phyloP scores from a whole-genome alignment of 225 moss, liverwort and hornwort genomes.

The Pseudoscleropodium purum region DNA sequence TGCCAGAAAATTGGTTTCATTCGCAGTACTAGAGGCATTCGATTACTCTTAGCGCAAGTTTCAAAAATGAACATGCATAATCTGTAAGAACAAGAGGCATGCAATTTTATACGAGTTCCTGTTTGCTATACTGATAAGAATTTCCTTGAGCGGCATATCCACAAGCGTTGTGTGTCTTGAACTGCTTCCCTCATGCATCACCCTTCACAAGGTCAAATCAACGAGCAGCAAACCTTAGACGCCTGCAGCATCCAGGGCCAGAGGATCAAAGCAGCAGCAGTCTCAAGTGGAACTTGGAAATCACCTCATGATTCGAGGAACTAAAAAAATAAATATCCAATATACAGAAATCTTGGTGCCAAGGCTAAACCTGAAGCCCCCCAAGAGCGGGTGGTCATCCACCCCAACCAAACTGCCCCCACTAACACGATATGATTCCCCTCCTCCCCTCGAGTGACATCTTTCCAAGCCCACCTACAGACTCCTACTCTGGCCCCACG shows the following conservation, averaged over 20 bases:
- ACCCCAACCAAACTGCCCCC: constrained; percentile 1
- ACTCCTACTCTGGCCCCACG: neutral
- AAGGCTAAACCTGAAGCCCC: neutral
- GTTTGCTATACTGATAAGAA: neutral
- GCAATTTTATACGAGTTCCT: neutral
- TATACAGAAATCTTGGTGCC: constrained; percentile 41
- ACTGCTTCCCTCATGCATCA: neutral
- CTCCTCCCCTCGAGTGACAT: neutral
- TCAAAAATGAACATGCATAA: neutral
- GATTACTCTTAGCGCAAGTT: neutral
- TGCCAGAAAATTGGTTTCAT: neutral
- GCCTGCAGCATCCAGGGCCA: neutral
- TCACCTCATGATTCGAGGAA: constrained; percentile 42
- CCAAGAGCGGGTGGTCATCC: constrained; percentile 22
- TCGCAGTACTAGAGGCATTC: neutral
- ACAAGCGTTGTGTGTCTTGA: neutral
- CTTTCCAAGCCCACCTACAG: constrained; percentile 20
- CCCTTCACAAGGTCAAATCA: neutral
- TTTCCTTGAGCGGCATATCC: neutral
- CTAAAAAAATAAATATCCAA: constrained; percentile 39
- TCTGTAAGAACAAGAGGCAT: neutral
- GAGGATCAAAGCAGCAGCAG: neutral
- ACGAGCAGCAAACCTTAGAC: neutral
- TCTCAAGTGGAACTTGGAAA: constrained; percentile 7
- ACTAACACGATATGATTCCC: neutral